Evolutionary conservation across 2,329 filamentous ascomycete species (phyloP).

Genomic region (Fusarium burgessii): DNA sequence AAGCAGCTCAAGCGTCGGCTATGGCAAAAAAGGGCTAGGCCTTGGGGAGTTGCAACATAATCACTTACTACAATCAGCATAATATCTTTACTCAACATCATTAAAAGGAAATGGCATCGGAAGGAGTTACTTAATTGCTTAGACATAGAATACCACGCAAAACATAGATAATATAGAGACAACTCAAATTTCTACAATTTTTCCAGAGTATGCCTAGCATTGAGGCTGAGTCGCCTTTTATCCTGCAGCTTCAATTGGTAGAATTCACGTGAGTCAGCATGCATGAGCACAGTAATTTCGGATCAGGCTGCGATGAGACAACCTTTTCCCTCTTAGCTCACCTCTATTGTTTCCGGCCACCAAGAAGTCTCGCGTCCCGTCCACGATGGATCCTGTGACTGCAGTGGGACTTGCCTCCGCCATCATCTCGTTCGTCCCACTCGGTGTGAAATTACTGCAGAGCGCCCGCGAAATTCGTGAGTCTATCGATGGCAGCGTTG

Average conservation of each 20-base stretch:
- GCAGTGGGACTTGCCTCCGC: neutral
- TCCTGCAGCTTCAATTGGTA: neutral
- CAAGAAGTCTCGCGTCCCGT: neutral
- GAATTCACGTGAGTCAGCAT: neutral
- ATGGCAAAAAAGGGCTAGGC: constrained; percentile 5
- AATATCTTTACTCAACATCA: neutral
- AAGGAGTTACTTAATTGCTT: neutral
- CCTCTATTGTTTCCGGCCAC: neutral
- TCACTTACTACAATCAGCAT: neutral
- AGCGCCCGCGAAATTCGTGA: neutral
- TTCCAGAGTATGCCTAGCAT: too few species aligned
- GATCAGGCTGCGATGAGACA: neutral
- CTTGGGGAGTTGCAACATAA: accelerated
- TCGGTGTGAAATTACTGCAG: neutral
- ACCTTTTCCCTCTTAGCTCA: neutral
- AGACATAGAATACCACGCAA: neutral
- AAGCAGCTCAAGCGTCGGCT: constrained; percentile 30
- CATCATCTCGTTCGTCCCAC: neutral
- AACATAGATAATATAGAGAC: neutral
- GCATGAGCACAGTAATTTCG: neutral
- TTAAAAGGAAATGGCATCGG: neutral
- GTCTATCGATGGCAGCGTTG: neutral
- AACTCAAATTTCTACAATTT: neutral
- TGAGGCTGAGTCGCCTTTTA: accelerated
- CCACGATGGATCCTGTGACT: neutral